Evolutionary conservation across 2,329 filamentous ascomycete genomes (phyloP), one percentile per base, ranked within the genome.

Genomic region (Penicillium sp.): DNA sequence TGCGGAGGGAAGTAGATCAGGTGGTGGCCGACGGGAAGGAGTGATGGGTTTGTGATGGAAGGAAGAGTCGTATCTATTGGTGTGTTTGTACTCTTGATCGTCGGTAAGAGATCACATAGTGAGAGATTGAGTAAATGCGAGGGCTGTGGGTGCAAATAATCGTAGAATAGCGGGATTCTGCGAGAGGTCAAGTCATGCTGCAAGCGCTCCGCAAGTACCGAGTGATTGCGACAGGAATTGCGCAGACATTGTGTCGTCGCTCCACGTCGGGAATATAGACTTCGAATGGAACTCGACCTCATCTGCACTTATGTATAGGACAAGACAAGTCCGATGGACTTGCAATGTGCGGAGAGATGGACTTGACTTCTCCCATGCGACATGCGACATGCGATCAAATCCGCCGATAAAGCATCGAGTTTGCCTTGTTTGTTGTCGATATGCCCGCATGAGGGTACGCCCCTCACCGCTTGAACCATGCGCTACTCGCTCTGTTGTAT

Each of bases 1-100:
- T 82, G 79, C 9, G 86, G 79, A 50, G 90, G 88, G 71, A 95
- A 96, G 73, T 94, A 94, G 55, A 91, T 82, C 33, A 95, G 76
- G 66, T 96, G 90, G 65, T 94, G 84, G 33, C 85, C 86, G 12
- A 58, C 49, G 5, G 68, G 62, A 51, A 72, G 51, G 13, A 49
- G 56, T n/a, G 42, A 48, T 11, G 63, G 60, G 3, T 54, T 50
- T 9, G 51, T 58, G 49, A 65, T 62, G 34, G 64, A 72, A 54
- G 64, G 69, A 34, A 69, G 61, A 52, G 43, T 60, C 57, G 53
- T 61, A 59, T 59, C 55, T 52, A 46, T 50, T 33, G 61, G 61
- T 47, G 48, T 55, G 4, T 5, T 40, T 50, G 52, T 56, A 54
- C 25, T 53, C 51, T 13, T n/a, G 24, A 5, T 43, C 11, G 13